Conservation (phyloP, 2,329 filamentous ascomycete species). For the Geosmithia putterillii region DNA sequence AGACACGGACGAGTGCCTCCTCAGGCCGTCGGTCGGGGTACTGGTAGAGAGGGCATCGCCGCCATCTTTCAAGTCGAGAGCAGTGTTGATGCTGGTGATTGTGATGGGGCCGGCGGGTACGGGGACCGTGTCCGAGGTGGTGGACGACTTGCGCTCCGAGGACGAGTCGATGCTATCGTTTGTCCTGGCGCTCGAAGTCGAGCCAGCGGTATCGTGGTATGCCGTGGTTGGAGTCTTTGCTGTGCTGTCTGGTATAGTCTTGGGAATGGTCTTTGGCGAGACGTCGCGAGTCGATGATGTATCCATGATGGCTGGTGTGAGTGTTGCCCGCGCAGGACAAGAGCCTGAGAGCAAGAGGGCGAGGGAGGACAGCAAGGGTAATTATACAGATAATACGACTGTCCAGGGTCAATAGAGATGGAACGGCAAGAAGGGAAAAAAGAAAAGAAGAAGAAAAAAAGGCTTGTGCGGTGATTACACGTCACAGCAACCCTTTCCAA, state of each 20-base stretch:
- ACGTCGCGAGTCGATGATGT: slow-evolving; percentile 14
- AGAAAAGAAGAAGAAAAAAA: neutral
- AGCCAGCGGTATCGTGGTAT: slow-evolving; percentile 11
- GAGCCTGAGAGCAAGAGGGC: too few species aligned
- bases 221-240: slow-evolving; percentile 8
- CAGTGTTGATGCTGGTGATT: neutral
- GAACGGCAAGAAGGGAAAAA: neutral
- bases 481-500: too few species aligned
- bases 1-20: slow-evolving; percentile 26
- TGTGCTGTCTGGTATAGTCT: too few species aligned
- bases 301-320: too few species aligned
- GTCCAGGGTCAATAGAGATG: neutral
- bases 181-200: slow-evolving; percentile 1
- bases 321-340: too few species aligned
- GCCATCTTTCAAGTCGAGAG: neutral
- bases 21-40: neutral
- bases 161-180: slow-evolving; percentile 3
- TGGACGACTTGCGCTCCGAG: neutral
- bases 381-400: neutral
- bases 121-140: neutral
- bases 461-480: too few species aligned
- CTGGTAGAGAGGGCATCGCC: neutral
- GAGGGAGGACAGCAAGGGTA: too few species aligned
- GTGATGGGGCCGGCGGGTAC: neutral
- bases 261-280: slow-evolving; percentile 23